These are phyloP conservation scores for Mycena amicta DNA, from an alignment of 768 basidiomycete species.

Conservation along the genomic window DNA sequence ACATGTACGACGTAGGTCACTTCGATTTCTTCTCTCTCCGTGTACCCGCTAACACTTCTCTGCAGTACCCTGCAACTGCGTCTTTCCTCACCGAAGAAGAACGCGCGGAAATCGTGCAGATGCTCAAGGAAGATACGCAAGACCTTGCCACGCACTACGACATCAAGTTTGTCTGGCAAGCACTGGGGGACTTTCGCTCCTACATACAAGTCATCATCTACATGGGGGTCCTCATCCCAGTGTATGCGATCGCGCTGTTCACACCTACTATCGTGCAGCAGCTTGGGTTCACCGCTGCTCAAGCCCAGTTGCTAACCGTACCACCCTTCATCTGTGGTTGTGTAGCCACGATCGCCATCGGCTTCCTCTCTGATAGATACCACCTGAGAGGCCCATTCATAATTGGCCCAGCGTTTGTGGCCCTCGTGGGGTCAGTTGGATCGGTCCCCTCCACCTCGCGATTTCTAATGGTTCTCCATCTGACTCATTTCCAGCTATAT, in stretches of 20 bases:
- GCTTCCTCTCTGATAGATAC: slow-evolving; percentile 44
- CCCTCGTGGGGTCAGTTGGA: slow-evolving; percentile 42
- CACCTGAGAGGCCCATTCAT: slow-evolving; percentile 53
- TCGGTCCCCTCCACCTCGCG: no score
- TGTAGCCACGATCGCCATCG: slow-evolving; percentile 42
- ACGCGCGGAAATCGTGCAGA: slow-evolving; percentile 37
- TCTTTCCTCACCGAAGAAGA: slow-evolving; percentile 53
- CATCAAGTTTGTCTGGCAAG: slow-evolving; percentile 49
- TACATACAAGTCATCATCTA: slow-evolving; percentile 44
- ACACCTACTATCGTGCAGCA: slow-evolving; percentile 53
- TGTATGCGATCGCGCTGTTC: slow-evolving; percentile 49
- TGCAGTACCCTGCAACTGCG: slow-evolving; percentile 60
- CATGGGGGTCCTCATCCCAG: slow-evolving; percentile 46
- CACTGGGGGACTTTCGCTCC: slow-evolving; percentile 48
- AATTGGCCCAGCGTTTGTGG: slow-evolving; percentile 41
- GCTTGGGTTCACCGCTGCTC: slow-evolving; percentile 50
- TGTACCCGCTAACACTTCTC: not conserved
- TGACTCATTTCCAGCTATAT: slow-evolving; percentile 35
- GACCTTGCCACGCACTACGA: slow-evolving; percentile 49
- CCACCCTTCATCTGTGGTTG: slow-evolving; percentile 54
- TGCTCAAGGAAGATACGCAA: slow-evolving; percentile 48
- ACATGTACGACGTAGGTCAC: slow-evolving; percentile 54
- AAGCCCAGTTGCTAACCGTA: slow-evolving; percentile 53
- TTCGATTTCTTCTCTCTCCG: not conserved
- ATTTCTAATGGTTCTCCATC: not conserved